Percentiles rank a stretch among this genome's conserved stretches.
Conservation (phyloP, 371 early-diverging fungal genomes). For the Rhizomucor pusillus region DNA sequence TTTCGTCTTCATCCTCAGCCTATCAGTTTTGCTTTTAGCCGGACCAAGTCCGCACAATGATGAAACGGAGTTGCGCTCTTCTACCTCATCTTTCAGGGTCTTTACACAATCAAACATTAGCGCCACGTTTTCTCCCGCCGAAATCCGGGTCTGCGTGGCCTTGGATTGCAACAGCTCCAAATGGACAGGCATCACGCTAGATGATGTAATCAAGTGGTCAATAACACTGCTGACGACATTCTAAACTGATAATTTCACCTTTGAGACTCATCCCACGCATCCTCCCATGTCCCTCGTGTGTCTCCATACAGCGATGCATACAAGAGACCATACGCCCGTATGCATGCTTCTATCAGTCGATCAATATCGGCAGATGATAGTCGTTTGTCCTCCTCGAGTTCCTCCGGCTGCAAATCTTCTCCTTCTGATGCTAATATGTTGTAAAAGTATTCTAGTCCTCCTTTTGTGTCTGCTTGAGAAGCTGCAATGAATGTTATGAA, state of each 20-base stretch:
- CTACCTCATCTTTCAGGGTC: background rate
- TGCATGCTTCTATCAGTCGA: constrained; percentile 27
- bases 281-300: constrained; percentile 27
- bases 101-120: constrained; percentile 55
- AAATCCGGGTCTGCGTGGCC: constrained; percentile 61
- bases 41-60: too few relatives aligned
- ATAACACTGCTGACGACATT: background rate
- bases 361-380: constrained; percentile 16
- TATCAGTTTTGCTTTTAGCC: constrained; percentile 4
- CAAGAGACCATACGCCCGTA: constrained; percentile 46
- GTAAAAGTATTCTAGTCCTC: constrained; percentile 28
- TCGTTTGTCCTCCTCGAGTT: constrained; percentile 6
- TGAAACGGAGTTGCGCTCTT: too few relatives aligned
- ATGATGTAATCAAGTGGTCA: background rate
- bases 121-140: constrained; percentile 73
- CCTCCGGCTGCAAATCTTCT: constrained; percentile 17
- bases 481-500: constrained; percentile 61
- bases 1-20: constrained; percentile 32
- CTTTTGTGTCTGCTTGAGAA: constrained; percentile 45
- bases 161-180: constrained; percentile 52
- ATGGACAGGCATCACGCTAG: constrained; percentile 35
- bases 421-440: constrained; percentile 28
- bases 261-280: constrained; percentile 46
- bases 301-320: constrained; percentile 47
- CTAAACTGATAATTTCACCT: constrained; percentile 13